These are phyloP conservation scores for Neostapfia colusana DNA, from an alignment of 176 grass and related monocot genomes.

Conservation along the genomic window DNA sequence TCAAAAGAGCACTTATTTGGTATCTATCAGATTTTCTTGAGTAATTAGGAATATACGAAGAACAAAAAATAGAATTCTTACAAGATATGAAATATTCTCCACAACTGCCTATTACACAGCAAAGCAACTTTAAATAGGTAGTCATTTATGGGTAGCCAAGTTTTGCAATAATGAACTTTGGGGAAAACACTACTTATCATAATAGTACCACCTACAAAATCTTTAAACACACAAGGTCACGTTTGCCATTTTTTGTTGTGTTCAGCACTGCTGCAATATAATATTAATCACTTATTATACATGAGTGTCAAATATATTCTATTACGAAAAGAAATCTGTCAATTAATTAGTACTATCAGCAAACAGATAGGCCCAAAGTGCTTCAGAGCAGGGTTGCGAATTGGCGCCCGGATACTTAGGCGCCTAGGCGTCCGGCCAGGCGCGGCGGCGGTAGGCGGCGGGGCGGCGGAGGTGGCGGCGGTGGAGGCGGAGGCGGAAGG, in stretches of 20 bases:
- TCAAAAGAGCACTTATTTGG: background rate
- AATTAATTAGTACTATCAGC: background rate
- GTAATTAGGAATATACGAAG: background rate
- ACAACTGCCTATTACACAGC: background rate
- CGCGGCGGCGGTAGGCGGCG: too few species aligned
- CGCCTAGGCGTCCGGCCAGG: too few species aligned
- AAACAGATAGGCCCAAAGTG: background rate
- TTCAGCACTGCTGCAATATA: background rate
- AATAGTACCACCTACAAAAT: background rate
- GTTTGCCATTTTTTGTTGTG: background rate
- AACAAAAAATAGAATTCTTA: too few species aligned
- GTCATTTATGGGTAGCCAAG: background rate
- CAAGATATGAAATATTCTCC: conserved; percentile 3
- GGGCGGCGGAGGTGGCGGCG: too few species aligned
- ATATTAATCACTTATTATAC: background rate
- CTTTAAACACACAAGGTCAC: background rate
- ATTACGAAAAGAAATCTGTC: background rate
- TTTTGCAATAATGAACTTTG: background rate
- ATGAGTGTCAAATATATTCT: background rate
- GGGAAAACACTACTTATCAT: background rate
- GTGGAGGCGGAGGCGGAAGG: too few species aligned
- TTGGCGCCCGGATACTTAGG: too few species aligned
- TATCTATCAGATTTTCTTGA: background rate
- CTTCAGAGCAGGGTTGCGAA: too few species aligned
- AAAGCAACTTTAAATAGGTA: background rate